Evolutionary conservation across 768 basidiomycete genomes (phyloP), one percentile per base, ranked within the genome.

Genomic region (Suillus sp.): DNA sequence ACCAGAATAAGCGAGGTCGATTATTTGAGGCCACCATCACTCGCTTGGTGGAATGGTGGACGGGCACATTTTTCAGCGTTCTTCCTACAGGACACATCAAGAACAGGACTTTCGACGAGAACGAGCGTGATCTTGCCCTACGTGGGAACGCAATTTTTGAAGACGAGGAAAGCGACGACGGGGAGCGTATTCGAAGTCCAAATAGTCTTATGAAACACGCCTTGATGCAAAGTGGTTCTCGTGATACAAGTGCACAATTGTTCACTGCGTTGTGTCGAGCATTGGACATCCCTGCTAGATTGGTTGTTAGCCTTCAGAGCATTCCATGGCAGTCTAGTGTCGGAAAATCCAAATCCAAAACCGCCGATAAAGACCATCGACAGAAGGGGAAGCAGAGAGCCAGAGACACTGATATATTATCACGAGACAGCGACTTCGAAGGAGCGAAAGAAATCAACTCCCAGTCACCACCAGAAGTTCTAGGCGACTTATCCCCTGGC

Each of bases 131-230:
- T 60, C 59, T 66, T 67, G 47, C 71, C 71, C 53, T 70, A 73
- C 57, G 68, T 66, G 62, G 66, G 64, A 69, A 71, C 57, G 75
- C 76, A 25, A 25, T 67, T 4, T 68, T 80, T 34, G 78, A 82
- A 58, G 67, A 78, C 34, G 80, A 85, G 65, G 63, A 71, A 45
- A 77, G 84, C 32, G 72, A 75, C 38, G 70, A 72, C 37, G 86
- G 86, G 11, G 96, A 96, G 74, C 71, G 80, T 3, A 85, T 97
- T 34, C 82, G 89, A 53, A 89, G 87, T 58, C 79, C 83, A 16
- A 95, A 96, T 72, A 95, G 93, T 66, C 81, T 98, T 43, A 95
- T 96, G 92, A 98, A 97, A 72, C 94, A 96, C 72, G 90, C 88
- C 0, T 77, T 98, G 22, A 88, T 90, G 83, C 84, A 83, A 61